A percentile compares a stretch with the other conserved stretches of the same genome.
phyloP scores from a whole-genome alignment of 164 flowering plant species.

The Chimonanthus salicifolius region DNA sequence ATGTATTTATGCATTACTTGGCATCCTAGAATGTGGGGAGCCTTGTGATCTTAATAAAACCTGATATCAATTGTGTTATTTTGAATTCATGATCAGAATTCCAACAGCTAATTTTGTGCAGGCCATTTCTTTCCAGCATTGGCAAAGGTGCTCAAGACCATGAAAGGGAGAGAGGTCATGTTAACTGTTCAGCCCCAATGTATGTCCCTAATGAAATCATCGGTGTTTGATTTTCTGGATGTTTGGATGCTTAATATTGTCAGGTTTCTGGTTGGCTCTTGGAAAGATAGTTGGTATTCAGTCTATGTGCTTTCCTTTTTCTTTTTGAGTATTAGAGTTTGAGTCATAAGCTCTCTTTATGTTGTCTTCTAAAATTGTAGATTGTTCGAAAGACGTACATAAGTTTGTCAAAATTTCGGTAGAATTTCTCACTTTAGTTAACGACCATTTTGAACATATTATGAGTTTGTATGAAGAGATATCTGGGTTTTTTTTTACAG shows the following conservation, averaged over 20 bases:
- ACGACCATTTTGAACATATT: no score
- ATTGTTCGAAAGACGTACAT: no score
- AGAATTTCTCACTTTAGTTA: no score
- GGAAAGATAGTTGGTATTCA: neutral
- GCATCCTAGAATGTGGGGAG: neutral
- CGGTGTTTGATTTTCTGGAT: neutral
- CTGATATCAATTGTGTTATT: neutral
- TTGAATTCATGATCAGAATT: constrained; percentile 1
- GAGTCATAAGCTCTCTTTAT: neutral
- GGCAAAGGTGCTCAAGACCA: constrained; percentile 50
- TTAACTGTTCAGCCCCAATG: constrained; percentile 59
- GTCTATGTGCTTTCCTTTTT: neutral
- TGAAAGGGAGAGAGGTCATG: constrained; percentile 53
- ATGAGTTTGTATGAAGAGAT: no score
- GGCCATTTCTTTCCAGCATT: constrained; percentile 66
- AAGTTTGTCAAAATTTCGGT: no score
- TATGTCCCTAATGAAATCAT: constrained; percentile 21
- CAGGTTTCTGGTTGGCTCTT: neutral
- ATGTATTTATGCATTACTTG: neutral
- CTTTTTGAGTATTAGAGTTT: neutral
- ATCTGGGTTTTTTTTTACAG: no score
- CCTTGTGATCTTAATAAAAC: no score
- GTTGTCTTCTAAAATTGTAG: neutral
- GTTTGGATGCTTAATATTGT: neutral
- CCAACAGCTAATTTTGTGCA: constrained; percentile 17